Base-by-base conservation (phyloP, 495 filamentous ascomycete species). In the Penicillium arizonense region DNA sequence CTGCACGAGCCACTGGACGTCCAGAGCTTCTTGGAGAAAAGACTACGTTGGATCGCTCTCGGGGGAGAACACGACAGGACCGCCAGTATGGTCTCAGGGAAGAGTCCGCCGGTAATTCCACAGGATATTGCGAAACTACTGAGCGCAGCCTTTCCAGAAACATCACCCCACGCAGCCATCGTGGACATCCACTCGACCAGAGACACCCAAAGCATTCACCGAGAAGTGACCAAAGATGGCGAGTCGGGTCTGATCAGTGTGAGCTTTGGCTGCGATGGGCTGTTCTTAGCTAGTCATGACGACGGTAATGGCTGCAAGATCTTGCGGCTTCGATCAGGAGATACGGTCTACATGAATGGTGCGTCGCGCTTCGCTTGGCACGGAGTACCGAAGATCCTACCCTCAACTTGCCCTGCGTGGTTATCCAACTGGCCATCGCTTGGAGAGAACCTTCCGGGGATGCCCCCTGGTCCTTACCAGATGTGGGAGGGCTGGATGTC, bases 21-120 rank as follows among this genome's bases (percentile, higher is more conserved):
- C 42, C 74, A 79, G 32, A 81, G 79, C 50, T 77, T 87, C 37
- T 74, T 96, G 3, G 76, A 84, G 32, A 86, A 85, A 55, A 92
- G 88, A 52, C 81, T 97, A 6, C 89, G 90, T 40, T 97, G 93
- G 94, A 80, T 96, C 12, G 96, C 93, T 5, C 78, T 97, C 10
- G 94, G 93, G 24, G 91, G 89, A 0, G 91, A 97, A 62, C 96
- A 97, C 70, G 87, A 97, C 69, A 96, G 93, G 93, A 92, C 90
- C 3, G 76, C 79, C 33, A 91, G 95, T 61, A 70, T 78, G 24
- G 96, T 97, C 64, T 90, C 91, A 0, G 59, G 67, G 2, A 78
- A 77, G 43, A 52, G 55, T 1, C 86, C 90, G n/a, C 88, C 89
- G 3, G 52, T 61, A 3, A 96, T 96, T 56, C 93, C 93, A 4